Evolutionary conservation across 148 eudicot genomes (phyloP).

Genomic region (Rhododendron griersonianum): DNA sequence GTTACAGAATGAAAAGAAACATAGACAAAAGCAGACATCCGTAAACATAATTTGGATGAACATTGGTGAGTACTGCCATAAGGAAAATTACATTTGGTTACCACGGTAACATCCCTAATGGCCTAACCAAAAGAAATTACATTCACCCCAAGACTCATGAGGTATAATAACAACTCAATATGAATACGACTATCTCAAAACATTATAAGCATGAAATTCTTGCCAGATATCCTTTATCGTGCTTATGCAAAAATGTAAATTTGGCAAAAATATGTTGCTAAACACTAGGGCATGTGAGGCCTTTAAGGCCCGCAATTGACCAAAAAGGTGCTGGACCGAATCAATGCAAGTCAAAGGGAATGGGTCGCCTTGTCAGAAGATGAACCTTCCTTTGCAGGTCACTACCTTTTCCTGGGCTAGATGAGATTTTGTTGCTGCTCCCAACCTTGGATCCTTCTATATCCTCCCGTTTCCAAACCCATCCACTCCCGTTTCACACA

Average conservation of each 20-base stretch:
- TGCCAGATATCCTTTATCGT: background rate
- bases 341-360: background rate
- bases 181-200: background rate
- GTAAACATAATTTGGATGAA: background rate
- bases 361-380: background rate
- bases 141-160: background rate
- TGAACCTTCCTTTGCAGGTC: background rate
- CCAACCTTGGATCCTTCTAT: background rate
- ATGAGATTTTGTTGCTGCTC: background rate
- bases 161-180: background rate
- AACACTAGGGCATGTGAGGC: background rate
- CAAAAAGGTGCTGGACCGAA: background rate
- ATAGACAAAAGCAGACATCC: background rate
- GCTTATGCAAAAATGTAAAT: background rate
- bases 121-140: background rate
- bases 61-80: background rate
- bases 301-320: background rate
- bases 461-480: background rate
- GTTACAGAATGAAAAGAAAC: background rate
- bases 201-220: background rate
- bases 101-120: background rate
- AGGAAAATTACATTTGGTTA: background rate
- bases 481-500: background rate
- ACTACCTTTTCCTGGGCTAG: background rate
- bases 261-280: background rate